Percentiles rank a stretch among this genome's conserved stretches.
Conservation (phyloP, 306 rosid species). For the Rubus parviflorus region DNA sequence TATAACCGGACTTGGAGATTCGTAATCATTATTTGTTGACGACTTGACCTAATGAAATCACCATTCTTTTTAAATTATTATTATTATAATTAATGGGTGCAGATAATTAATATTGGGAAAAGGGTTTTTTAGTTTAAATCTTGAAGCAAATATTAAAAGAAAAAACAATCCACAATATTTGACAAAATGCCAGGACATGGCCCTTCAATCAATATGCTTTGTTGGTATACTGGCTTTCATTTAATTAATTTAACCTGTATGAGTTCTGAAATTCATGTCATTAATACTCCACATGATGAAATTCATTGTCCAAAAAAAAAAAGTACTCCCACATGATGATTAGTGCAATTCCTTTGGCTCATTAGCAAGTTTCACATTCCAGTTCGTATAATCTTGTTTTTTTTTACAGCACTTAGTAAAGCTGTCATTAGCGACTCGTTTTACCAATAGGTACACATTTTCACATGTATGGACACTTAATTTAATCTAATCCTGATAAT, state of each 20-base stretch:
- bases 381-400: neutral
- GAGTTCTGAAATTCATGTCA: conserved; percentile 13
- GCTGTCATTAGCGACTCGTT: neutral
- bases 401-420: neutral
- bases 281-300: conserved; percentile 13
- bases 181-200: conserved; percentile 40
- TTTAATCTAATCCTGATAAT: neutral
- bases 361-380: conserved; percentile 5
- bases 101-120: no score
- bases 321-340: conserved; percentile 12
- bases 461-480: neutral
- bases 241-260: neutral
- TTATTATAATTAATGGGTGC: neutral
- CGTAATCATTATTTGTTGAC: no score
- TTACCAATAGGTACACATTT: no score
- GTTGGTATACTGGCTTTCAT: no score
- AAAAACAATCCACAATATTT: conserved; percentile 27
- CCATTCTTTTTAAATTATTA: no score
- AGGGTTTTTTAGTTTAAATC: no score
- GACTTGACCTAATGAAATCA: no score
- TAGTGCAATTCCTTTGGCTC: neutral
- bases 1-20: no score
- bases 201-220: neutral
- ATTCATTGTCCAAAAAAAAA: no score
- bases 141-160: neutral